Evolutionary conservation across 768 basidiomycete genomes (phyloP), one percentile per base, ranked within the genome.

Genomic region (Leccinum pellstonianum): DNA sequence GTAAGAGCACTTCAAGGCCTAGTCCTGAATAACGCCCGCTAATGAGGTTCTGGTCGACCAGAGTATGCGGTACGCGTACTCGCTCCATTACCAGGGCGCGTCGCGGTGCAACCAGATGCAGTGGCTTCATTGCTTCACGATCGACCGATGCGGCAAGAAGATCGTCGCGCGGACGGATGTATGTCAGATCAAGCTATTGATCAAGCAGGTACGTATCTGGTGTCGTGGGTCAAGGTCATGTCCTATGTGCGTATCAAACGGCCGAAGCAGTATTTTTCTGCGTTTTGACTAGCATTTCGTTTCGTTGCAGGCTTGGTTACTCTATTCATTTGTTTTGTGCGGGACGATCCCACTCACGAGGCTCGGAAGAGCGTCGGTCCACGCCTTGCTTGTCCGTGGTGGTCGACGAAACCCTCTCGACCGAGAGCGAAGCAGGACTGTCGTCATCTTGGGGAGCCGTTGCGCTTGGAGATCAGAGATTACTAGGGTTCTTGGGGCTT

Each of bases 1-100:
- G 23, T 76, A 75, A 63, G 65, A 69, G 5, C 63, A 73, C 49
- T 80, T 80, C 58, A 60, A 61, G 8, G 14, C 61, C 35, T 14
- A 59, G 4, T 54, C 52, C 0, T 72, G 71, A 68, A 69, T 72
- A 57, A 73, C 66, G 0, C n/a, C 52, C 0, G 3, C 3, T 38
- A 68, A 64, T 23, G 61, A 66, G 14, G 58, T 12, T 12, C 55
- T 72, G 23, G 60, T 65, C 14, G 64, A 66, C 9, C 62, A 73
- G 25, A 73, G 71, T 57, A 68, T 68, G 65, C 71, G 71, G 4
- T 73, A 72, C 25, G 71, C 69, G 0, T 50, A 68, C 54, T 71
- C 71, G 35, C 64, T 63, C 33, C 73, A 62, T 29, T 11, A 73
- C n/a, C 71, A 72, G 38, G 71, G 56, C 14, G 71, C 31, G 61